A percentile compares a stretch with the other conserved stretches of the same genome.
These are phyloP conservation scores for Hibiscus mutabilis DNA, from an alignment of 345 rosid species.

Conservation along the genomic window DNA sequence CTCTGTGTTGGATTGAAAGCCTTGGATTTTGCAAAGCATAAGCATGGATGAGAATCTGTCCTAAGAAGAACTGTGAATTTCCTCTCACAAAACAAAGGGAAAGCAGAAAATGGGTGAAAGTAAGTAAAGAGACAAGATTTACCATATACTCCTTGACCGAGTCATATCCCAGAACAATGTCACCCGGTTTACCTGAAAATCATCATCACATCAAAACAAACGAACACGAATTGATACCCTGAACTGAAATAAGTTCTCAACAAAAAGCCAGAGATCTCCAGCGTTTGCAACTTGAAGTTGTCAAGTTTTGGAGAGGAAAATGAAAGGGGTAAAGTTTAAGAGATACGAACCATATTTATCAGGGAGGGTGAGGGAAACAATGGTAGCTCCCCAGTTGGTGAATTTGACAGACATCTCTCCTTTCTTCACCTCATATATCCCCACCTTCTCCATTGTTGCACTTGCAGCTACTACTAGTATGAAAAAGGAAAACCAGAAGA, in stretches of 20 bases:
- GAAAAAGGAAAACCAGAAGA: constrained; percentile 9
- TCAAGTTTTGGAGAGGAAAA: not conserved
- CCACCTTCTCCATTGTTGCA: constrained; percentile 17
- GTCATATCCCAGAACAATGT: constrained; percentile 76
- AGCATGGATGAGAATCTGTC: too few species aligned
- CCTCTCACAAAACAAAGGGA: not conserved
- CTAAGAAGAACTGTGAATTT: too few species aligned
- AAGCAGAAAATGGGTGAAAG: not conserved
- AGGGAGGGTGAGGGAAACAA: constrained; percentile 61
- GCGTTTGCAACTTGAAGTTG: not conserved
- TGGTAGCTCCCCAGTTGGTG: constrained; percentile 85
- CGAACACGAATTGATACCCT: too few species aligned
- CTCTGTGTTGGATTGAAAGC: too few species aligned
- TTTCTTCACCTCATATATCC: constrained; percentile 59
- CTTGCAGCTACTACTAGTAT: not conserved
- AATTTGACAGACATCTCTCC: constrained; percentile 57
- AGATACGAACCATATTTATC: constrained; percentile 65
- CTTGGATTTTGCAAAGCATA: too few species aligned
- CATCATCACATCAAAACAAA: too few species aligned
- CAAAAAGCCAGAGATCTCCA: not conserved
- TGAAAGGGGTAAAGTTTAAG: not conserved
- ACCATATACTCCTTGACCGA: constrained; percentile 57
- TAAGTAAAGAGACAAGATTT: not conserved
- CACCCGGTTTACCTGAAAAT: constrained; percentile 58
- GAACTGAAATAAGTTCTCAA: not conserved